Conservation (phyloP, 176 grass and related monocot species). For the Ensete ventricosum region DNA sequence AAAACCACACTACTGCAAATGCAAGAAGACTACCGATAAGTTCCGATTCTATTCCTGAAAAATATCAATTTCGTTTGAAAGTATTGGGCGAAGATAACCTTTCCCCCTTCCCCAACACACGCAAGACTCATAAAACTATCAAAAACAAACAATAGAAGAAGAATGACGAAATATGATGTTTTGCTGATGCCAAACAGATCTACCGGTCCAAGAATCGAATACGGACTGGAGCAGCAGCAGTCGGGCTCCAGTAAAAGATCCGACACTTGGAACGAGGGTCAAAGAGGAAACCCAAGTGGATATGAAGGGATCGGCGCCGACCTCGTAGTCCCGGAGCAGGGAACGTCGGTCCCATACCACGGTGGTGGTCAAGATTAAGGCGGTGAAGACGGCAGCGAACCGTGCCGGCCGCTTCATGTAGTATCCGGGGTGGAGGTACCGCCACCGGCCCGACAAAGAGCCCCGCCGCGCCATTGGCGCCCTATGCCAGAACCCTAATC, state of each 20-base stretch:
- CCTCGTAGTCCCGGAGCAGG: slow-evolving; percentile 78
- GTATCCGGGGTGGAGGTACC: slow-evolving; percentile 70
- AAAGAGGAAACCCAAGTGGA: neutral
- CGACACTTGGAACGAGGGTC: neutral
- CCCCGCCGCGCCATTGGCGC: slow-evolving; percentile 10
- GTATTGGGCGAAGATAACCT: no score
- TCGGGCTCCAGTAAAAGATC: neutral
- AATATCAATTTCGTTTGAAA: no score
- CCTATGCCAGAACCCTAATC: neutral
- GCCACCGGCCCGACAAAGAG: slow-evolving; percentile 45
- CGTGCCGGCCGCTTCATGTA: slow-evolving; percentile 88
- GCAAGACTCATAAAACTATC: no score
- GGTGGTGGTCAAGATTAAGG: slow-evolving; percentile 69
- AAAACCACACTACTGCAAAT: no score
- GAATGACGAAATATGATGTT: no score
- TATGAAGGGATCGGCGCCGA: slow-evolving; percentile 2
- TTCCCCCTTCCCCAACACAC: no score
- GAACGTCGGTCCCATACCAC: slow-evolving; percentile 90
- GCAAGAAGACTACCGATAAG: neutral
- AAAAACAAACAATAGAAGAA: no score
- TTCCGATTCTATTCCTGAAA: no score
- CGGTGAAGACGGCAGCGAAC: slow-evolving; percentile 65
- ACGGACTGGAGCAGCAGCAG: neutral
- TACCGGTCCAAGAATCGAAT: no score
- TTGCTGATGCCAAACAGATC: no score